These are phyloP conservation scores for Fagus sylvatica DNA, from an alignment of 306 rosid genomes.

Conservation along the genomic window DNA sequence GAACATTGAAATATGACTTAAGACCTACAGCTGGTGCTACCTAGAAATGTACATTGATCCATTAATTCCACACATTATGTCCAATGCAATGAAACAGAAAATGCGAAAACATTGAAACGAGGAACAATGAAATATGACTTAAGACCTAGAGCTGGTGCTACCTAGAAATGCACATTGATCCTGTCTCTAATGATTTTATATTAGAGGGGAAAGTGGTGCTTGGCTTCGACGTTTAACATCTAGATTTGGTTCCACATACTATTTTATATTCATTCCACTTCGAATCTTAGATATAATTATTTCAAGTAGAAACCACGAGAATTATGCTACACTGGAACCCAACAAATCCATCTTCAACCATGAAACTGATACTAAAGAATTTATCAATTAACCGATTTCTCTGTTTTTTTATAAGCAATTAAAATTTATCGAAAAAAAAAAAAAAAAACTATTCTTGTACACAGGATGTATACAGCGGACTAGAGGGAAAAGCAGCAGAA, in stretches of 20 bases:
- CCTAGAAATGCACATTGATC: neutral
- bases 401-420: neutral
- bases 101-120: too few species aligned
- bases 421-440: too few species aligned
- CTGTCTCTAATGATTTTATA: too few species aligned
- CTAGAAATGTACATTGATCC: neutral
- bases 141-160: neutral
- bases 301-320: neutral
- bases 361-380: neutral
- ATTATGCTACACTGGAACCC: neutral
- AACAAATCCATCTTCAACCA: slow-evolving; percentile 13
- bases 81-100: neutral
- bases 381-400: slow-evolving; percentile 56
- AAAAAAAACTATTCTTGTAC: too few species aligned
- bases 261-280: neutral
- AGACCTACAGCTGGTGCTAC: neutral
- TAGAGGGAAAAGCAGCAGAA: too few species aligned
- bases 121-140: neutral
- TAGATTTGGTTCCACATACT: too few species aligned
- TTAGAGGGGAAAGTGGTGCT: too few species aligned
- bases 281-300: neutral
- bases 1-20: neutral
- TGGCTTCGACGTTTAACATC: too few species aligned
- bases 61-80: neutral
- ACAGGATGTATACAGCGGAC: too few species aligned